Evolutionary conservation across 441 rosid genomes (phyloP), one percentile per base, ranked within the genome.

Genomic region (Arabidopsis lyrata): DNA sequence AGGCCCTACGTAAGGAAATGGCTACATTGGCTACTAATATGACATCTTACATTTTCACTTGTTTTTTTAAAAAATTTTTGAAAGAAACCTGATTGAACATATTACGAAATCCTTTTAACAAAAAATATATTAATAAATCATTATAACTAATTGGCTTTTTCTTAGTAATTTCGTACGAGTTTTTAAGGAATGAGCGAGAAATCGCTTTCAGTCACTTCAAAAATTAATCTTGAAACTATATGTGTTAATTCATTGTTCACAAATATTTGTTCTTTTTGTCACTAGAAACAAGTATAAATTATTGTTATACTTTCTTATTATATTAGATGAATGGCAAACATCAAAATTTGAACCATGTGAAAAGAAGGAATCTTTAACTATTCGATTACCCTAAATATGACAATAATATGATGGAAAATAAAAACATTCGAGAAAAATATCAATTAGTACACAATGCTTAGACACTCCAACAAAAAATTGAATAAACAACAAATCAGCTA

Each of bases 401-500:
- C 36, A 47, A 48, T 8, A 55, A 47, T 10, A 8, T 44, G 20
- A 53, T 16, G 22, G 6, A 35, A 14, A 36, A 20, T 1, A 34
- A 16, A 48, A 41, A 61, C 50, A 59, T 60, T 52, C 5, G 18
- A 29, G 11, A 45, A 63, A 61, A 58, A 65, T 18, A 29, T 5
- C 55, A 65, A 77, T 71, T 65, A 77, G 72, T 77, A 70, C 72
- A 77, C 73, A 77, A 50, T 65, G 22, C 63, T 68, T 54, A 56
- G 53, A 72, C 68, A 78, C 71, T 73, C 68, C 80, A 70, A 70
- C 59, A 44, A 59, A 59, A 63, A 77, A 64, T 56, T 8, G 29
- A 70, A 70, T 56, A 55, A 63, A 56, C 63, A 77, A 71, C 72
- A 71, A 71, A 77, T 70, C 76, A 70, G 52, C 76, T 77, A 57